phyloP scores from a whole-genome alignment of 768 basidiomycete species.

The Rhizopogon vulgaris region DNA sequence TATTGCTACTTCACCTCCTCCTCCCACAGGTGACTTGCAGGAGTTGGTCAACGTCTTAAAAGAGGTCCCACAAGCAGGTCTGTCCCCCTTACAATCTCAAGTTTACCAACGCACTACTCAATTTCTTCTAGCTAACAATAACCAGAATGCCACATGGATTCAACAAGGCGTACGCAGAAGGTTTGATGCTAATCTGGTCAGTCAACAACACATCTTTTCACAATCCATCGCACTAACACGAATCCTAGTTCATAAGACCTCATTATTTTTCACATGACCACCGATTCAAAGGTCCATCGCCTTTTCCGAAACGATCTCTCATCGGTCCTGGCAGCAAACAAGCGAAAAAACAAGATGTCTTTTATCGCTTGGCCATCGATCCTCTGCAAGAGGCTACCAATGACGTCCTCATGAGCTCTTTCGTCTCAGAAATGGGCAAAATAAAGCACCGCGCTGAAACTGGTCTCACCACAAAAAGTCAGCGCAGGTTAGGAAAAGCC shows the following conservation, averaged over 20 bases:
- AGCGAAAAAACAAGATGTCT: conserved; percentile 57
- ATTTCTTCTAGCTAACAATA: conserved; percentile 2
- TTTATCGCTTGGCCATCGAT: conserved; percentile 67
- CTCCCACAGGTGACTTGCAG: conserved; percentile 11
- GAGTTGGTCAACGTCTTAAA: conserved; percentile 18
- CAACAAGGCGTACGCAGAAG: conserved; percentile 20
- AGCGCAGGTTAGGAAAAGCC: conserved; percentile 76
- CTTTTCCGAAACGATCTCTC: conserved; percentile 25
- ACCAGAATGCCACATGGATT: conserved; percentile 13
- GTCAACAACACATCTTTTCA: neutral
- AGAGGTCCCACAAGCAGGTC: conserved; percentile 11
- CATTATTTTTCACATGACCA: conserved; percentile 35
- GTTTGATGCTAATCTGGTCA: conserved; percentile 18
- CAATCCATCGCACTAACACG: neutral
- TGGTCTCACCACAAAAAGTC: conserved; percentile 68
- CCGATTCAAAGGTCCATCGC: conserved; percentile 21
- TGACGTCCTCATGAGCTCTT: conserved; percentile 47
- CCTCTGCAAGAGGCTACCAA: conserved; percentile 68
- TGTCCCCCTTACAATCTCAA: neutral
- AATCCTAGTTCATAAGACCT: conserved; percentile 41
- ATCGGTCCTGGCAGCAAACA: conserved; percentile 52
- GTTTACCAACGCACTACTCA: too few relatives aligned
- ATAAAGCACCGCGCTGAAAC: conserved; percentile 68
- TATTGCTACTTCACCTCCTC: too few relatives aligned
- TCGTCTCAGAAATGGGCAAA: conserved; percentile 74